phyloP scores from a whole-genome alignment of 371 early-diverging fungal genomes.

The Smittium mucronatum region DNA sequence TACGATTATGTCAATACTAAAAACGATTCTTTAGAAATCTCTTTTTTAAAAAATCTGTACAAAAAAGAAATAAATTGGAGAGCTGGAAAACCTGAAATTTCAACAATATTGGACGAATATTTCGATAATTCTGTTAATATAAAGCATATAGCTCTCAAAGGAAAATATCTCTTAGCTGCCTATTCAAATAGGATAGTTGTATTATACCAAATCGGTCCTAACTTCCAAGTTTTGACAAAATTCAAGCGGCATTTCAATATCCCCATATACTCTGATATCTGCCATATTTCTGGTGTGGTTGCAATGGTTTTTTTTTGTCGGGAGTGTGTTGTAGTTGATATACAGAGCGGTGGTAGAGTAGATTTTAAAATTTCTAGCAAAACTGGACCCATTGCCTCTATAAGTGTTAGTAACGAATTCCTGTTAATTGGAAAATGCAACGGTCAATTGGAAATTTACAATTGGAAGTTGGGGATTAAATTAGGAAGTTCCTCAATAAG shows the following conservation, averaged over 20 bases:
- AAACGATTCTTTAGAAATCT: not conserved
- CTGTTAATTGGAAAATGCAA: constrained; percentile 10
- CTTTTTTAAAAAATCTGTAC: not conserved
- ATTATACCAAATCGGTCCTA: not conserved
- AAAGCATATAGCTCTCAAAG: not conserved
- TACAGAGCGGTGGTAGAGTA: not conserved
- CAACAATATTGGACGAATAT: not conserved
- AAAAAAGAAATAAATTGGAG: constrained; percentile 3
- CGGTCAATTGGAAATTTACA: not conserved
- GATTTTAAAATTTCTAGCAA: not conserved
- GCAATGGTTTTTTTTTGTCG: constrained; percentile 8
- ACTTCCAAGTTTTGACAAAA: constrained; percentile 2
- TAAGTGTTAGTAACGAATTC: not conserved
- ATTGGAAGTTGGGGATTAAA: not conserved
- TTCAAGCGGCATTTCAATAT: not conserved
- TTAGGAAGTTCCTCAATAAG: not conserved
- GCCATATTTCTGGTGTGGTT: not conserved
- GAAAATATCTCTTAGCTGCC: constrained; percentile 2
- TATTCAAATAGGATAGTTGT: not conserved
- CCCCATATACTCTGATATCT: constrained; percentile 10
- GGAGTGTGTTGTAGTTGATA: constrained; percentile 5
- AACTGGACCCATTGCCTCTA: not conserved
- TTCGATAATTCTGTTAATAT: not conserved
- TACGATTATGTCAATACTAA: not conserved
- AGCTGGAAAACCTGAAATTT: not conserved